Base-by-base conservation (phyloP, 2,329 filamentous ascomycete species). In the Teratosphaeria epicoccoides region DNA sequence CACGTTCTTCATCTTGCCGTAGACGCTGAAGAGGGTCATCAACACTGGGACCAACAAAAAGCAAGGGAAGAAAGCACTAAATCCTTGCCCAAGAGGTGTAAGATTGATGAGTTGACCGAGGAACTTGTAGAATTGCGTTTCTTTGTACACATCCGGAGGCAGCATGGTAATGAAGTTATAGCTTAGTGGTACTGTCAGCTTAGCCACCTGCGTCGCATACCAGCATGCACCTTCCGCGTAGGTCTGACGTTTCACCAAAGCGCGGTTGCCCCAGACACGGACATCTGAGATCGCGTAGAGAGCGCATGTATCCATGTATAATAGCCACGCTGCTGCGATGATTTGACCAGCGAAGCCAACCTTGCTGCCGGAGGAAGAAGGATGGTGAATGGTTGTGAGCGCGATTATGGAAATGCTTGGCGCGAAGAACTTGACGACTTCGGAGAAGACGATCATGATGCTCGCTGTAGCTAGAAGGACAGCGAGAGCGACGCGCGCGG, bases 101-200 rank as follows among this genome's bases (percentile, higher is more conserved):
- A 96, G 76, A 63, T 91, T 82, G 68, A 98, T 88, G 10, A 88
- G 78, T 43, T 80, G 73, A 6, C 93, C 93, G 0, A 98, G 78
- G 62, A 98, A 95, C 43, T 79, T 70, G 71, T 91, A 95, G 69
- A 97, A 98, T 0, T 83, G 82, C 0, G 90, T 96, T 60, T 83
- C 79, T 52, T 77, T 71, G 64, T 89, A 91, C 43, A 95, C 80
- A 11, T 76, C 74, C 6, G 75, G 76, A 0, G 87, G 85, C 22
- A 96, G 71, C 66, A 97, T 91, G 0, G 91, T 96, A 67, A 95
- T 78, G 65, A 97, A 98, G 71, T 98, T 98, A 79, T 95, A 98
- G 3, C 87, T 84, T 7, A 98, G 77, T 0, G 93, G 93, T 0
- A 98, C 88, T 1, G 87, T 95, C 43, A 98, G 81, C 63, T 90